Evolutionary conservation across 352 stramenopile species (phyloP).

Genomic region (Phytophthora cactorum): DNA sequence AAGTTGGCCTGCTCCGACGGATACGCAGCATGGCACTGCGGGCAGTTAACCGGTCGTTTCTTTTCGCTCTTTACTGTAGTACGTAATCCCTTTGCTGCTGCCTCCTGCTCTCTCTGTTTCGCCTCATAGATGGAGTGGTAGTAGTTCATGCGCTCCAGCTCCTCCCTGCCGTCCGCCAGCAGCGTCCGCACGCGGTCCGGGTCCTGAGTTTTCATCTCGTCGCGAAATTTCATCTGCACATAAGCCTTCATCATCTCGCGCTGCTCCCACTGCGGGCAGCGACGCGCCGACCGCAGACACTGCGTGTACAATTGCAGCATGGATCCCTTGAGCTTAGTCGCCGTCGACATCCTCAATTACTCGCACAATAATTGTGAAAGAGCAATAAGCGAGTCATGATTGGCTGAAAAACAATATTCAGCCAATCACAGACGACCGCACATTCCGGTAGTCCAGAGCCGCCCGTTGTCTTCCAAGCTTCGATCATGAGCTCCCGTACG

Average conservation of each 20-base stretch:
- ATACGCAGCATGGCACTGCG: slow-evolving; percentile 51
- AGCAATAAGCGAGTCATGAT: slow-evolving; percentile 12
- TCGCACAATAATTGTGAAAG: slow-evolving; percentile 11
- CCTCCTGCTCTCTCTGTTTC: slow-evolving; percentile 50
- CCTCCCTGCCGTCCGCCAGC: slow-evolving; percentile 69
- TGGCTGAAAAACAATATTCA: slow-evolving; percentile 27
- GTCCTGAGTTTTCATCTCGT: slow-evolving; percentile 58
- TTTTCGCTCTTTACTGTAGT: slow-evolving; percentile 2
- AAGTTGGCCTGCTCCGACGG: slow-evolving; percentile 67
- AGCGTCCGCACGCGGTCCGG: slow-evolving; percentile 57
- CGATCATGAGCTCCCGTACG: slow-evolving; percentile 66
- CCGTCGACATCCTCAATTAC: not conserved
- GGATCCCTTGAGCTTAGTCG: slow-evolving; percentile 33
- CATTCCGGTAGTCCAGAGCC: slow-evolving; percentile 32
- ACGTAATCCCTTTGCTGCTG: not conserved
- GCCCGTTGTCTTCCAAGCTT: slow-evolving; percentile 19
- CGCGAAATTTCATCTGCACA: slow-evolving; percentile 79
- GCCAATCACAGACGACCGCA: slow-evolving; percentile 25
- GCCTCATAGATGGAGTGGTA: slow-evolving; percentile 84
- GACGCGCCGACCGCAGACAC: slow-evolving; percentile 77
- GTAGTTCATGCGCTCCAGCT: slow-evolving; percentile 88
- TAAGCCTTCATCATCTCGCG: slow-evolving; percentile 88
- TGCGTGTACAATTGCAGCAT: slow-evolving; percentile 73
- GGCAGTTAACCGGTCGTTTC: slow-evolving; percentile 31
- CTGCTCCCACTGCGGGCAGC: slow-evolving; percentile 81